Evolutionary conservation across 2,329 filamentous ascomycete genomes (phyloP).

Genomic region (Penicillium glabrum): DNA sequence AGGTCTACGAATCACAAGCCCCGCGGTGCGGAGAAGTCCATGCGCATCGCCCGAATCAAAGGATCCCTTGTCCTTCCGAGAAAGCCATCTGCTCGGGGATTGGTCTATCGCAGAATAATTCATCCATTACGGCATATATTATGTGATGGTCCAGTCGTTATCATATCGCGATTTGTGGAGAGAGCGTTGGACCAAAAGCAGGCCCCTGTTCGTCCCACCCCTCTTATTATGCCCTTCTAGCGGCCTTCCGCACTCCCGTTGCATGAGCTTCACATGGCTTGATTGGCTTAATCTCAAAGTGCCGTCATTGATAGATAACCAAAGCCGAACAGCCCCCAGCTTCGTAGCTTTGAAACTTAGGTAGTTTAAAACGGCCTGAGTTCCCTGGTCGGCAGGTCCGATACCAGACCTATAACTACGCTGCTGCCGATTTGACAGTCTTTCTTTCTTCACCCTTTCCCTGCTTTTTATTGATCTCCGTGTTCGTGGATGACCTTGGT

Average conservation of each 20-base stretch:
- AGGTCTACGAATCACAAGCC: conserved; percentile 18
- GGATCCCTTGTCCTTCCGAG: background rate
- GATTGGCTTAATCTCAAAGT: background rate
- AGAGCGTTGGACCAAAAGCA: background rate
- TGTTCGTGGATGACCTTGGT: background rate
- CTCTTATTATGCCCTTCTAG: conserved; percentile 2
- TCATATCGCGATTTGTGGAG: background rate
- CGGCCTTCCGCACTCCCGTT: conserved; percentile 3
- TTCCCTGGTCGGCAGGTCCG: background rate
- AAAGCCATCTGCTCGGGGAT: background rate
- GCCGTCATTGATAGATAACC: conserved; percentile 12
- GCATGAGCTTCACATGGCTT: background rate
- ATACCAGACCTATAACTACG: background rate
- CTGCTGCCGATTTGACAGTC: background rate
- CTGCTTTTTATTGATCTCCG: background rate
- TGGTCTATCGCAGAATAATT: background rate
- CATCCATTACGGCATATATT: background rate
- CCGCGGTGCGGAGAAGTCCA: conserved; percentile 11
- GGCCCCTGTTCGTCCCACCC: background rate
- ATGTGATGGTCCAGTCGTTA: background rate
- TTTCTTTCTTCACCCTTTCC: background rate
- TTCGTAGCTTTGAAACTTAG: background rate
- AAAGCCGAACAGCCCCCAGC: conserved; percentile 5
- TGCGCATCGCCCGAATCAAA: background rate
- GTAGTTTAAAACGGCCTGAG: conserved; percentile 6